phyloP scores from a whole-genome alignment of 2,329 filamentous ascomycete genomes.

The Paecilomyces variotii region DNA sequence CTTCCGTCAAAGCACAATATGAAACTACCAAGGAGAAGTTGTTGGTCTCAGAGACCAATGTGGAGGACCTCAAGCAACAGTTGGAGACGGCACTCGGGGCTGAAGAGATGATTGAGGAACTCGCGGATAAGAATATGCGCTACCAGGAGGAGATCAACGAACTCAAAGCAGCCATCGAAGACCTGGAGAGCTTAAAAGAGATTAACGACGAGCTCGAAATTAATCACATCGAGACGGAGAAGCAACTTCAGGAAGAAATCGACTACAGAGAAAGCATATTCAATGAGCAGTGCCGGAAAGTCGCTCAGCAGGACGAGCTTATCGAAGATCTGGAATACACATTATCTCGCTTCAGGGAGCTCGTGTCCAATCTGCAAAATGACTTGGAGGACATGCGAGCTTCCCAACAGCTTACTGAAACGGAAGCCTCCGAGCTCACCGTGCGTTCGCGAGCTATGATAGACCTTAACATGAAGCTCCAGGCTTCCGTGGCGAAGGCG shows the following conservation, averaged over 20 bases:
- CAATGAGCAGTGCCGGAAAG: constrained; percentile 67
- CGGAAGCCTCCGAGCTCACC: constrained; percentile 83
- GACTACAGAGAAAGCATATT: constrained; percentile 81
- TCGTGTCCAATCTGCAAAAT: constrained; percentile 75
- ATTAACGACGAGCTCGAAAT: constrained; percentile 90
- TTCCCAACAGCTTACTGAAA: constrained; percentile 85
- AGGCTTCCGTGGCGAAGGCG: constrained; percentile 80
- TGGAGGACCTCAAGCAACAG: constrained; percentile 83
- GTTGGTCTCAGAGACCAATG: constrained; percentile 60
- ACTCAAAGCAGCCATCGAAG: constrained; percentile 71
- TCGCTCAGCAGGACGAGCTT: constrained; percentile 66
- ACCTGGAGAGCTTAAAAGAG: constrained; percentile 82
- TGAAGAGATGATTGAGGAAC: constrained; percentile 88
- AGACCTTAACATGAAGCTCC: constrained; percentile 91
- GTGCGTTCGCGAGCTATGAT: constrained; percentile 88
- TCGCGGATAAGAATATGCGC: constrained; percentile 78
- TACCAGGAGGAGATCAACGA: constrained; percentile 78
- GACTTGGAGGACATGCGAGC: constrained; percentile 89
- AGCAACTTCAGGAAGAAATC: constrained; percentile 87
- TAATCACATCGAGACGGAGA: constrained; percentile 87
- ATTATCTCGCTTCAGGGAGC: constrained; percentile 75
- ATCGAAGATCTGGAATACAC: constrained; percentile 88
- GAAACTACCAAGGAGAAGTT: constrained; percentile 65
- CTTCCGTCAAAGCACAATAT: constrained; percentile 60
- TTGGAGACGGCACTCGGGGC: constrained; percentile 80